phyloP scores from a whole-genome alignment of 2,329 filamentous ascomycete genomes.

The Clonostachys rosea region DNA sequence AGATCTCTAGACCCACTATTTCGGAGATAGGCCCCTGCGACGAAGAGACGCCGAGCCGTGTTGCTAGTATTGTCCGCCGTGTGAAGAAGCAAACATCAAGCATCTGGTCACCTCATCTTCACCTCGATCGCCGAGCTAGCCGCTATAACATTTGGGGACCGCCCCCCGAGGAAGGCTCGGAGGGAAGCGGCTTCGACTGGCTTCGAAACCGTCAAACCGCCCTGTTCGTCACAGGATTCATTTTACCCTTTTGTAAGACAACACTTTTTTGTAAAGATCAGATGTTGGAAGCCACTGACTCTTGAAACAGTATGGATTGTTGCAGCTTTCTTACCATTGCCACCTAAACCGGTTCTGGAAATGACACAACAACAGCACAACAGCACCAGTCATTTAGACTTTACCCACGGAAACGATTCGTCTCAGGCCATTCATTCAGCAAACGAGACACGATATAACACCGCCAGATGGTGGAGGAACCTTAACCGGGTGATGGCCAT shows the following conservation, averaged over 20 bases:
- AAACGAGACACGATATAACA: conserved; percentile 42
- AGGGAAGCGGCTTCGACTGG: conserved; percentile 56
- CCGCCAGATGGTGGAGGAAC: conserved; percentile 54
- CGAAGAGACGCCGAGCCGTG: conserved; percentile 9
- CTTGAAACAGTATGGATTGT: conserved; percentile 66
- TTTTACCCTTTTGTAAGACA: conserved; percentile 65
- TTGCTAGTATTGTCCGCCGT: conserved; percentile 15
- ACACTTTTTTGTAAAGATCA: background rate
- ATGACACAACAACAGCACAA: conserved; percentile 30
- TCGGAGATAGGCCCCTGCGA: background rate
- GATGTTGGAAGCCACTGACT: background rate
- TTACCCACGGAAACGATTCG: conserved; percentile 23
- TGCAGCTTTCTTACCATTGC: conserved; percentile 69
- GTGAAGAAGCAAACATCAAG: conserved; percentile 49
- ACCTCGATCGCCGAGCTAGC: conserved; percentile 54
- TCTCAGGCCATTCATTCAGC: conserved; percentile 22
- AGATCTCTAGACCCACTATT: too few relatives aligned
- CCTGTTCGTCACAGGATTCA: conserved; percentile 71
- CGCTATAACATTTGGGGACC: conserved; percentile 66
- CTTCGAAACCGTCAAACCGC: conserved; percentile 70
- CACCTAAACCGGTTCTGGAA: conserved; percentile 46
- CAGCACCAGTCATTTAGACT: conserved; percentile 31
- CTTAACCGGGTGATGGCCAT: conserved; percentile 56
- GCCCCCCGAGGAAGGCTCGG: conserved; percentile 62
- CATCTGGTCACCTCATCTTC: conserved; percentile 72